These are phyloP conservation scores for Leccinum angustisporum DNA, from an alignment of 1,284 basidiomycete species.

Conservation along the genomic window DNA sequence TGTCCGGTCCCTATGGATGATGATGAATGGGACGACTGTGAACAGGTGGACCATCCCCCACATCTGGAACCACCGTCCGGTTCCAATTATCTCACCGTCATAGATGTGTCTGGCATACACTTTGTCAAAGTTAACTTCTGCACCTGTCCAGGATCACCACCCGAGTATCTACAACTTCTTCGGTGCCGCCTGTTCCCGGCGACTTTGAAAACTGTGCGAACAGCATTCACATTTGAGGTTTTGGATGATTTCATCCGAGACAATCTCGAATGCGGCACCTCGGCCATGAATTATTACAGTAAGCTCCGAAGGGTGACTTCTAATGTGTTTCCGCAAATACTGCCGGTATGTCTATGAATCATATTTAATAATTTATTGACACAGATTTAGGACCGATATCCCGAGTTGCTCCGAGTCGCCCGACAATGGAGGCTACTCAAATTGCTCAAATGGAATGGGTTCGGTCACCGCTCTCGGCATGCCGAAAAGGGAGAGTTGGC, in stretches of 20 bases:
- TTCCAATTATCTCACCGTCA: background rate
- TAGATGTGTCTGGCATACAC: background rate
- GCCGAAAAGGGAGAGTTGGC: background rate
- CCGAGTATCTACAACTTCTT: background rate
- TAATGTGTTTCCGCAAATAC: conserved; percentile 19
- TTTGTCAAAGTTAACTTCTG: background rate
- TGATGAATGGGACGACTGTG: background rate
- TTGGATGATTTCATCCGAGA: conserved; percentile 26
- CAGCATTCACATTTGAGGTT: background rate
- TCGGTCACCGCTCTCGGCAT: background rate
- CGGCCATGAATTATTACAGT: conserved; percentile 25
- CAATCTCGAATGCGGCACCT: conserved; percentile 28
- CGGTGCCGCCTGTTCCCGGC: background rate
- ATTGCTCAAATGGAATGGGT: background rate
- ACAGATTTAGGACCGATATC: background rate
- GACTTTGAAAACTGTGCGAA: background rate
- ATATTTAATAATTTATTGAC: too few relatives aligned
- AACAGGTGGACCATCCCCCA: background rate
- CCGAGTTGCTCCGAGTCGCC: background rate
- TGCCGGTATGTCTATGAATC: conserved; percentile 7
- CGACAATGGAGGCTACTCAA: background rate
- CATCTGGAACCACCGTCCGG: background rate
- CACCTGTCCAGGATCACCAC: background rate
- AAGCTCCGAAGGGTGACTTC: conserved; percentile 26
- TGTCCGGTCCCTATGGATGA: background rate